phyloP scores from a whole-genome alignment of 179 eudicot genomes.

The Spinacia oleracea region DNA sequence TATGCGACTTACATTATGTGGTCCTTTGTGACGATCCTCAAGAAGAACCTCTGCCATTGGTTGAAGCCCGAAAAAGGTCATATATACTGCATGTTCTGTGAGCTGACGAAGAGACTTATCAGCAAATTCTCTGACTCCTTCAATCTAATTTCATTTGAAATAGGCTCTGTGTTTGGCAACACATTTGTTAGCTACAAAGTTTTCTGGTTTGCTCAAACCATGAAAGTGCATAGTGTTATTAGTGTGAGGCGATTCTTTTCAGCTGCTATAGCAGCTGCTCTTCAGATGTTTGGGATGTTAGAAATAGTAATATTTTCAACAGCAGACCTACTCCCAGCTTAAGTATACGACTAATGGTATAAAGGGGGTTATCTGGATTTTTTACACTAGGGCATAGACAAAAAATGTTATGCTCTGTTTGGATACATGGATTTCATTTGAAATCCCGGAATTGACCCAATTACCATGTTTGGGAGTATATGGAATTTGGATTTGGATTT shows the following conservation, averaged over 20 bases:
- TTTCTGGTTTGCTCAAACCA: not conserved
- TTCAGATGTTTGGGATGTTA: not conserved
- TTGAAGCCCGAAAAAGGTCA: too few relatives aligned
- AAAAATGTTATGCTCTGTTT: too few relatives aligned
- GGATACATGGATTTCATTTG: too few relatives aligned
- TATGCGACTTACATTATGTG: too few relatives aligned
- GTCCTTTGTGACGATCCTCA: not conserved
- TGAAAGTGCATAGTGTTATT: not conserved
- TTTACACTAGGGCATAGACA: too few relatives aligned
- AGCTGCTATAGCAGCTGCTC: not conserved
- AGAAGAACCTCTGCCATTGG: not conserved
- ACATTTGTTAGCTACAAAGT: not conserved
- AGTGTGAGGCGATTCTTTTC: not conserved
- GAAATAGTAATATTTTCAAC: not conserved
- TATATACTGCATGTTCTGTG: not conserved
- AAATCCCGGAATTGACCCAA: too few relatives aligned
- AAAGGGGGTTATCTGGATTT: not conserved
- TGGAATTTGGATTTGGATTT: too few relatives aligned
- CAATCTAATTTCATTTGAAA: not conserved
- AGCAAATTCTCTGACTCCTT: not conserved
- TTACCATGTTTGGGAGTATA: too few relatives aligned
- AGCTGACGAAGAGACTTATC: not conserved
- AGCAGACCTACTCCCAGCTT: not conserved
- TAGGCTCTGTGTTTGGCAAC: not conserved
- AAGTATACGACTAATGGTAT: too few relatives aligned